These are phyloP conservation scores for Mycocentrospora acerina DNA, from an alignment of 2,329 filamentous ascomycete genomes.

Conservation along the genomic window DNA sequence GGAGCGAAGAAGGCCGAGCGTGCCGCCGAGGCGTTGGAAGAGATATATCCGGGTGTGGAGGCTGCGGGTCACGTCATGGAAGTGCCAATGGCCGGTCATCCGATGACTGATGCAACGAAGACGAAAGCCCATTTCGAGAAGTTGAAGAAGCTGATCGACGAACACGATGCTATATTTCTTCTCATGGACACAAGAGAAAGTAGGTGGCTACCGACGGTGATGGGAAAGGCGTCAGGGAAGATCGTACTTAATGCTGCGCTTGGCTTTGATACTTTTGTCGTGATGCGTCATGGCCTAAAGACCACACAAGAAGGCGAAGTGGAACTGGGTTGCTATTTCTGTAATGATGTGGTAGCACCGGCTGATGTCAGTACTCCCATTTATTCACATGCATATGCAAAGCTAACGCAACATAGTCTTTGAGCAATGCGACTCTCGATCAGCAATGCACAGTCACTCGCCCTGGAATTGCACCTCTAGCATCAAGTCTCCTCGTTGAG, in stretches of 20 bases:
- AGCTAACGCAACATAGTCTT: constrained; percentile 59
- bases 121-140: constrained; percentile 74
- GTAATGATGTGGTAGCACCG: constrained; percentile 94
- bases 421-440: constrained; percentile 92
- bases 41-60: constrained; percentile 90
- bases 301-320: constrained; percentile 51
- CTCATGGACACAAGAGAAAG: constrained; percentile 96
- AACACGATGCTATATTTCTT: constrained; percentile 92
- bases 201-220: constrained; percentile 91
- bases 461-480: constrained; percentile 87
- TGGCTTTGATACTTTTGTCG: constrained; percentile 94
- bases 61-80: constrained; percentile 77
- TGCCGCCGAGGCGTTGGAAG: constrained; percentile 75
- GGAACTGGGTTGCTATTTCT: constrained; percentile 93
- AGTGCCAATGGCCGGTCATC: constrained; percentile 95
- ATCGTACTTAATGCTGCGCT: constrained; percentile 96
- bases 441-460: constrained; percentile 98
- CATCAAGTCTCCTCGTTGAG: constrained; percentile 88
- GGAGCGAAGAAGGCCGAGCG: constrained; percentile 79
- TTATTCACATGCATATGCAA: neutral
- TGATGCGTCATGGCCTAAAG: constrained; percentile 88
- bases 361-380: constrained; percentile 69
- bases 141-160: constrained; percentile 72
- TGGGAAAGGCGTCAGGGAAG: constrained; percentile 90
- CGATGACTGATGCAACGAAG: constrained; percentile 71